A percentile compares a stretch with the other conserved stretches of the same genome.
phyloP scores from a whole-genome alignment of 257 asterid species.

The Ajuga chamaepitys region DNA sequence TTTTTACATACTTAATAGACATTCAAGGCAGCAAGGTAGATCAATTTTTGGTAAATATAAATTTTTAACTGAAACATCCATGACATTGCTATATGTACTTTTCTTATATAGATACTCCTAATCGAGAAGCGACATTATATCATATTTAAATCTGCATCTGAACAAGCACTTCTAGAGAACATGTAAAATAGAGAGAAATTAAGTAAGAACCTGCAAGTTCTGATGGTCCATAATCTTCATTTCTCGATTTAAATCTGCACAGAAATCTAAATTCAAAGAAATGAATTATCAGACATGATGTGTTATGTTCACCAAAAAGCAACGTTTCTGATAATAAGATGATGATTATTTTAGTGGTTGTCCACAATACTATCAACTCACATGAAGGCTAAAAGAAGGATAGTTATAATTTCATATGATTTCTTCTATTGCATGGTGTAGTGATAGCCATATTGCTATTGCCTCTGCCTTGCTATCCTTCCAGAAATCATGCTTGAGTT shows the following conservation, averaged over 20 bases:
- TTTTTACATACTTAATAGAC: neutral
- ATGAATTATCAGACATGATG: neutral
- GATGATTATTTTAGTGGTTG: too few species aligned
- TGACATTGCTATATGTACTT: neutral
- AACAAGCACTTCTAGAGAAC: neutral
- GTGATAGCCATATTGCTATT: too few species aligned
- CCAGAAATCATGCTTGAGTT: too few species aligned
- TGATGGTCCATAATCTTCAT: conserved; percentile 59
- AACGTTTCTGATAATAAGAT: too few species aligned
- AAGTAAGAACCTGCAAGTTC: conserved; percentile 50
- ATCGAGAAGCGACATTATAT: neutral
- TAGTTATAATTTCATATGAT: too few species aligned
- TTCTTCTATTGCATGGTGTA: too few species aligned
- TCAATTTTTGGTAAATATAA: neutral
- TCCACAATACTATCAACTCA: too few species aligned
- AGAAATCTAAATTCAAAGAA: neutral
- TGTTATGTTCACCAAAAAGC: neutral
- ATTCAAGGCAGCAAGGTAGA: neutral
- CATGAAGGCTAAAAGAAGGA: too few species aligned
- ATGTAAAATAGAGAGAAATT: neutral
- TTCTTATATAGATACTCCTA: neutral
- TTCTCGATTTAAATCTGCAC: conserved; percentile 13
- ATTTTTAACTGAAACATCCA: neutral
- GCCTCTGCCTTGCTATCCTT: too few species aligned
- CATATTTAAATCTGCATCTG: neutral